Conservation (phyloP, 768 basidiomycete species). For the Kwoniella sp. region DNA sequence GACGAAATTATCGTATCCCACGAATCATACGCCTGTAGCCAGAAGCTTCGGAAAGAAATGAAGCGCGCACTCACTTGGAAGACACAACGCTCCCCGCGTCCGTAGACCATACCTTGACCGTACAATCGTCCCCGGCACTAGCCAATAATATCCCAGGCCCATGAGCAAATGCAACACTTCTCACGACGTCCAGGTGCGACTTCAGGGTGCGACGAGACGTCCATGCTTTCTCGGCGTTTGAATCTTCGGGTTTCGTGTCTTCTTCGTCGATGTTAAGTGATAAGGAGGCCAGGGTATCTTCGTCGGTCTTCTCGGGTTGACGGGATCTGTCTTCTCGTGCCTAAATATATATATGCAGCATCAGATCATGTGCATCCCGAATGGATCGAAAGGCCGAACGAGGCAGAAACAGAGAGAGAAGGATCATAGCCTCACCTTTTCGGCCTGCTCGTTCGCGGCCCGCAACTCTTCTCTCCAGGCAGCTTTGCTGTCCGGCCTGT, state of each 20-base stretch:
- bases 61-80: slow-evolving; percentile 66
- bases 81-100: slow-evolving; percentile 75
- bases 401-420: not conserved
- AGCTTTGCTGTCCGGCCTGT: slow-evolving; percentile 78
- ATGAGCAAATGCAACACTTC: slow-evolving; percentile 73
- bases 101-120: slow-evolving; percentile 93
- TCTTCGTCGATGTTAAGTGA: slow-evolving; percentile 66
- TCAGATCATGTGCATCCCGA: no score
- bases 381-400: not conserved
- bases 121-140: slow-evolving; percentile 93
- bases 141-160: slow-evolving; percentile 84
- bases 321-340: slow-evolving; percentile 17
- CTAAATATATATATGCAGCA: not conserved
- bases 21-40: no score
- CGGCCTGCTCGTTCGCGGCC: slow-evolving; percentile 53
- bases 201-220: slow-evolving; percentile 80
- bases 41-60: not conserved
- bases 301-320: slow-evolving; percentile 38
- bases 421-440: slow-evolving; percentile 31
- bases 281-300: slow-evolving; percentile 56
- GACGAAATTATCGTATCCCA: no score
- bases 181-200: slow-evolving; percentile 94
- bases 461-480: slow-evolving; percentile 75
- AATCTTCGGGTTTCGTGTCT: slow-evolving; percentile 62
- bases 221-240: slow-evolving; percentile 69